A percentile compares a stretch with the other conserved stretches of the same genome.
phyloP scores from a whole-genome alignment of 2,329 filamentous ascomycete species.

The Dactylonectria macrodidyma region DNA sequence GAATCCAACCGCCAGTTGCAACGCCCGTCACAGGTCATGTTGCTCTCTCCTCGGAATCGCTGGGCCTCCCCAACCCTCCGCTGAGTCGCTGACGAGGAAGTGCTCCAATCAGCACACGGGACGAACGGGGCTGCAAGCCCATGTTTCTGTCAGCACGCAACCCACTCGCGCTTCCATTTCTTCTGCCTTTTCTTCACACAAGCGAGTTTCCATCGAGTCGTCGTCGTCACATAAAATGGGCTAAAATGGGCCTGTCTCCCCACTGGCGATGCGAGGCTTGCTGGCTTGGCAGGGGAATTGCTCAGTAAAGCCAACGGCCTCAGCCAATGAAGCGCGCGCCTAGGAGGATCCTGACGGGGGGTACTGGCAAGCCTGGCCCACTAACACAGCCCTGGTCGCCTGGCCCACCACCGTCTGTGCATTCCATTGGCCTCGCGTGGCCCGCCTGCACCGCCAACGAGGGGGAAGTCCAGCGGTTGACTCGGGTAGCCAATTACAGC shows the following conservation, averaged over 20 bases:
- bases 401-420: conserved; percentile 2
- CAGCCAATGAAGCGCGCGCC: conserved; percentile 42
- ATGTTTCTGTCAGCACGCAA: not conserved
- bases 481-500: conserved; percentile 43
- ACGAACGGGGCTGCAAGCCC: not conserved
- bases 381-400: conserved; percentile 1
- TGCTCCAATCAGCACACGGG: not conserved
- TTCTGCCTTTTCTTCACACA: not conserved
- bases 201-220: conserved; percentile 6
- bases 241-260: conserved; percentile 29
- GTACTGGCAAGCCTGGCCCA: not conserved
- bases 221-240: conserved; percentile 27
- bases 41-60: not conserved
- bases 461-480: conserved; percentile 21
- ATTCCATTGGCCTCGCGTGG: conserved; percentile 22
- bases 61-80: not conserved
- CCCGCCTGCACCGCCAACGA: conserved; percentile 18
- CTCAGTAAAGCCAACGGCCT: conserved; percentile 14
- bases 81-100: not conserved
- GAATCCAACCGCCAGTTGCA: not conserved
- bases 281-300: conserved; percentile 44
- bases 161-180: not conserved
- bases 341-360: conserved; percentile 7
- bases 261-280: conserved; percentile 14
- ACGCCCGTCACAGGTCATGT: not conserved